Conservation (phyloP, 2,329 filamentous ascomycete species). For the Fusarium subtropicale region DNA sequence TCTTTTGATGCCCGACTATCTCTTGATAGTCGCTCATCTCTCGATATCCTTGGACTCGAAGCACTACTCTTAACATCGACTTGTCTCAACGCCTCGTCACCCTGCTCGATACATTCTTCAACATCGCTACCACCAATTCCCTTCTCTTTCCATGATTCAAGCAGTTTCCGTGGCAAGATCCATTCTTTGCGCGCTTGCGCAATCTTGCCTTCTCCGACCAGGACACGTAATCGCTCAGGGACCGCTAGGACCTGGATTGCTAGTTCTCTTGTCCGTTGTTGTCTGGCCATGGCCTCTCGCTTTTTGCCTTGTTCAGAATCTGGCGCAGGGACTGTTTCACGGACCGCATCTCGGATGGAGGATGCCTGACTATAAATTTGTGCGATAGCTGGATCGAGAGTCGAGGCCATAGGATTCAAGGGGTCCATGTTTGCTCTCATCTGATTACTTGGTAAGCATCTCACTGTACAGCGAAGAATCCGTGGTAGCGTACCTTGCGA, state of each 20-base stretch:
- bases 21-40: slow-evolving; percentile 32
- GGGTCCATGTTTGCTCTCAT: slow-evolving; percentile 88
- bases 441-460: slow-evolving; percentile 48
- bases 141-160: slow-evolving; percentile 65
- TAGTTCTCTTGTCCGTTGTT: slow-evolving; percentile 63
- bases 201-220: slow-evolving; percentile 69
- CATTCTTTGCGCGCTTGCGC: slow-evolving; percentile 71
- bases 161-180: slow-evolving; percentile 64
- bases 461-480: too few species aligned
- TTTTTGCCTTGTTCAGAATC: slow-evolving; percentile 54
- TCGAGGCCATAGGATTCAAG: slow-evolving; percentile 77
- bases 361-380: slow-evolving; percentile 76
- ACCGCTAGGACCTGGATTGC: slow-evolving; percentile 72
- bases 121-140: slow-evolving; percentile 68
- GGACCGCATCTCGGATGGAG: slow-evolving; percentile 65
- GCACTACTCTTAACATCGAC: slow-evolving; percentile 28
- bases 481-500: slow-evolving; percentile 66
- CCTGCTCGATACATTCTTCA: slow-evolving; percentile 64
- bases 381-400: slow-evolving; percentile 77
- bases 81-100: slow-evolving; percentile 61
- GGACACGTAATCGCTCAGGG: slow-evolving; percentile 67
- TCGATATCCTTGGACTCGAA: slow-evolving; percentile 40
- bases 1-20: slow-evolving; percentile 40
- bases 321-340: slow-evolving; percentile 60
- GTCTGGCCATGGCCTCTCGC: slow-evolving; percentile 50